Evolutionary conservation across 106 monocot genomes (phyloP).

Genomic region (Apostasia shenzhenica): DNA sequence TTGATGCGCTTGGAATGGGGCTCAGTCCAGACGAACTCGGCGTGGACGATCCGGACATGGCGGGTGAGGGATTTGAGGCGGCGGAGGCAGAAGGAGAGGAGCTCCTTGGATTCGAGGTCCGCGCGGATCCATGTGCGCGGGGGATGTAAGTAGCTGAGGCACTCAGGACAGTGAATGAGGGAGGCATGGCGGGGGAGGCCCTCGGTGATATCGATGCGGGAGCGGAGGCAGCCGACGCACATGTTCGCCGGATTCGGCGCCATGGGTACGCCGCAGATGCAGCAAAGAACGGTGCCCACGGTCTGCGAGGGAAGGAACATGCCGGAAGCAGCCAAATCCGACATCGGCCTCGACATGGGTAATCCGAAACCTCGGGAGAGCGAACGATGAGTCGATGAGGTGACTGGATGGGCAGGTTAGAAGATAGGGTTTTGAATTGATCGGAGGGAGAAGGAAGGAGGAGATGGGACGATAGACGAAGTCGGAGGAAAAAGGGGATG

Average conservation of each 20-base stretch:
- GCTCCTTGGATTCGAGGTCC: conserved; percentile 47
- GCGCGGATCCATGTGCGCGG: conserved; percentile 45
- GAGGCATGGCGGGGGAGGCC: conserved; percentile 40
- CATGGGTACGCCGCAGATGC: conserved; percentile 48
- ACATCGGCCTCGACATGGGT: not conserved
- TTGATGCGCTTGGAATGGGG: conserved; percentile 91
- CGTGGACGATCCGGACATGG: conserved; percentile 32
- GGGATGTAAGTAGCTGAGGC: conserved; percentile 46
- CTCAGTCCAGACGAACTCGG: conserved; percentile 84
- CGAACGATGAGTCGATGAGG: too few relatives aligned
- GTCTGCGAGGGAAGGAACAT: conserved; percentile 61
- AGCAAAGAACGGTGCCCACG: conserved; percentile 44
- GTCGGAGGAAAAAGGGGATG: too few relatives aligned
- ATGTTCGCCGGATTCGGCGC: conserved; percentile 52
- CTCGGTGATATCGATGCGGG: conserved; percentile 46
- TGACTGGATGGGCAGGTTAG: too few relatives aligned
- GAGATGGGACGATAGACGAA: too few relatives aligned
- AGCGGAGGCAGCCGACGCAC: conserved; percentile 51
- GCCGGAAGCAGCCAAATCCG: conserved; percentile 26
- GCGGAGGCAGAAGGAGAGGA: conserved; percentile 43
- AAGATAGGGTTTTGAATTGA: too few relatives aligned
- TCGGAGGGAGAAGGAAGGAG: too few relatives aligned
- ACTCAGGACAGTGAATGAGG: conserved; percentile 54
- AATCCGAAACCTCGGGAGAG: too few relatives aligned
- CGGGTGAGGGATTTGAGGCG: conserved; percentile 22